A percentile compares a stretch with the other conserved stretches of the same genome.
phyloP scores from a whole-genome alignment of 352 stramenopile species.

The Blastocystis hominis region DNA sequence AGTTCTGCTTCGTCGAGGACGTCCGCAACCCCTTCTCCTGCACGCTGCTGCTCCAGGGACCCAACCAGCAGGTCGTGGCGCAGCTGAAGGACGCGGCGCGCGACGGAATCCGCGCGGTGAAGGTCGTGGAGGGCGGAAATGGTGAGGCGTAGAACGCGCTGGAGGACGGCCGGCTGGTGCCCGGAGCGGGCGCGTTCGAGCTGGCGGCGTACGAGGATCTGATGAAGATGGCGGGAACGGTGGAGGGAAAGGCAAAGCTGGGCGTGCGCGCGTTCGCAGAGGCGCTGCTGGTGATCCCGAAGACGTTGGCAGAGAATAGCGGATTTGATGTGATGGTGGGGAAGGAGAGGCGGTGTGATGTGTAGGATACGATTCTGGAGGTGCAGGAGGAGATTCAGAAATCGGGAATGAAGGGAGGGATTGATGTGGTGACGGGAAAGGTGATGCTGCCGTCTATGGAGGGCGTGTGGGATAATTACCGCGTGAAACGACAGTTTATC shows the following conservation, averaged over 20 bases:
- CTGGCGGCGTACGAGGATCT: slow-evolving; percentile 79
- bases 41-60: slow-evolving; percentile 93
- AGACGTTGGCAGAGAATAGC: slow-evolving; percentile 94
- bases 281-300: slow-evolving; percentile 91
- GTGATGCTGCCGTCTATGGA: slow-evolving; percentile 69
- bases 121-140: slow-evolving; percentile 61
- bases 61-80: slow-evolving; percentile 91
- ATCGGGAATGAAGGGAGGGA: slow-evolving; percentile 74
- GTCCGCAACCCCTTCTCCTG: slow-evolving; percentile 87
- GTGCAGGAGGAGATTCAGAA: slow-evolving; percentile 85
- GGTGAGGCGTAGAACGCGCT: slow-evolving; percentile 77
- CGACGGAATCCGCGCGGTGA: slow-evolving; percentile 90
- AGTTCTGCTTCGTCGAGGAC: slow-evolving; percentile 97
- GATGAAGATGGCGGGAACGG: slow-evolving; percentile 68
- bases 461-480: slow-evolving; percentile 95
- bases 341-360: not conserved
- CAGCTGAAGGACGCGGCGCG: slow-evolving; percentile 97
- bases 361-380: slow-evolving; percentile 88
- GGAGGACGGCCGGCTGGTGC: slow-evolving; percentile 86
- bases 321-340: slow-evolving; percentile 73
- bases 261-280: slow-evolving; percentile 94
- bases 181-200: slow-evolving; percentile 90
- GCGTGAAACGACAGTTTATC: slow-evolving; percentile 95
- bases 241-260: slow-evolving; percentile 89
- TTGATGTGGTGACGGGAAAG: slow-evolving; percentile 88